Conservation (phyloP, 1,284 basidiomycete genomes). For the Pseudozyma sp. region DNA sequence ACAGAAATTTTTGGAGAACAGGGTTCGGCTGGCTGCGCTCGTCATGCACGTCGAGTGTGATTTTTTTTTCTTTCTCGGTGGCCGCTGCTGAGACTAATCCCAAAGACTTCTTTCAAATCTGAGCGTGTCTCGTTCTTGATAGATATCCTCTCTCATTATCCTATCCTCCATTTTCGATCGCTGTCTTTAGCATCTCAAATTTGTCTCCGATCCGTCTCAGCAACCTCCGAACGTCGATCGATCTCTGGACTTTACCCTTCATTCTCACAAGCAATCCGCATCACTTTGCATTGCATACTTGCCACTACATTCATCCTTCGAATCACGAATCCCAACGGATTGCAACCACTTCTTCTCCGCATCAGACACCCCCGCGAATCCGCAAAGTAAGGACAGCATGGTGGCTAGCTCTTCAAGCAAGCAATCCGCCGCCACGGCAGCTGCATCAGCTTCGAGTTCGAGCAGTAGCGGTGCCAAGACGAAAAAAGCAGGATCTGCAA, state of each 20-base stretch:
- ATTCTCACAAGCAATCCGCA: too few relatives aligned
- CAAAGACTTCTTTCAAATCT: too few relatives aligned
- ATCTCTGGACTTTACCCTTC: too few relatives aligned
- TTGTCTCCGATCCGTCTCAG: neutral
- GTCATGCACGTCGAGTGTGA: neutral
- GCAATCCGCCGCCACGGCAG: conserved; percentile 6
- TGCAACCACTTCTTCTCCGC: too few relatives aligned
- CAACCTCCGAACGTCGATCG: too few relatives aligned
- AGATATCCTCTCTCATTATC: too few relatives aligned
- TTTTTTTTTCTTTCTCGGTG: neutral
- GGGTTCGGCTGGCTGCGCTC: neutral
- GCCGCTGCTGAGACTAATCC: too few relatives aligned
- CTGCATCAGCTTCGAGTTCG: conserved; percentile 3
- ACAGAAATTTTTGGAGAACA: neutral
- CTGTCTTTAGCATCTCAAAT: neutral
- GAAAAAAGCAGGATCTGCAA: conserved; percentile 21
- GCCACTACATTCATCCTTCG: too few relatives aligned
- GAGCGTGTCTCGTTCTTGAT: neutral
- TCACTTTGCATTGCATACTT: too few relatives aligned
- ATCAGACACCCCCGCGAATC: neutral
- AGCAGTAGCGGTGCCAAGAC: conserved; percentile 10
- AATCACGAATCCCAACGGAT: too few relatives aligned
- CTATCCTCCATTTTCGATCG: too few relatives aligned
- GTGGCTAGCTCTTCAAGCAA: conserved; percentile 35
- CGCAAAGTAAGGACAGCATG: conserved; percentile 5